These are phyloP conservation scores for Dunaliella primolecta DNA, from an alignment of 139 green algal genomes.

Conservation along the genomic window DNA sequence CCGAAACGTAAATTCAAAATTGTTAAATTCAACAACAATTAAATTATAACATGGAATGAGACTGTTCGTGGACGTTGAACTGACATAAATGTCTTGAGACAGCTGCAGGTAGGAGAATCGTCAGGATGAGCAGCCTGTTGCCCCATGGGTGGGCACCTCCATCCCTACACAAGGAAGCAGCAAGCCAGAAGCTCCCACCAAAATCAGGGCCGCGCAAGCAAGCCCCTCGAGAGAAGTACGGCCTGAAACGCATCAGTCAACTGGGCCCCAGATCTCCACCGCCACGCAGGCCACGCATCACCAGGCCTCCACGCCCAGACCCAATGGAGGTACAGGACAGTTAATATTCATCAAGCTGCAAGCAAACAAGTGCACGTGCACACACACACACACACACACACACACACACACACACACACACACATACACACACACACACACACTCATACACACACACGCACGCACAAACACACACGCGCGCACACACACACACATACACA, in stretches of 20 bases:
- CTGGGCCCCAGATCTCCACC: neutral
- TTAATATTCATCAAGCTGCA: neutral
- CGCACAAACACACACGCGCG: neutral
- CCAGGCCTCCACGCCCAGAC: neutral
- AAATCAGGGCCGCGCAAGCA: neutral
- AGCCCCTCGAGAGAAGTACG: constrained; percentile 24
- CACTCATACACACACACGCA: neutral
- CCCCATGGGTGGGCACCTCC: constrained; percentile 11
- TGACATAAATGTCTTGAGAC: neutral
- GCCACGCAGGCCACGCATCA: neutral
- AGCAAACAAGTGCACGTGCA: neutral
- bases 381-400: constrained; percentile 8
- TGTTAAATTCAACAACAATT: neutral
- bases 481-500: neutral
- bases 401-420: constrained; percentile 1
- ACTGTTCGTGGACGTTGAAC: neutral
- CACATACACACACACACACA: neutral
- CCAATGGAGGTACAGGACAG: neutral
- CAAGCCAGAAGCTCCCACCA: neutral
- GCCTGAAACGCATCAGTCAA: constrained; percentile 7
- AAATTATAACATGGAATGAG: neutral
- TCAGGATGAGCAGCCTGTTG: neutral
- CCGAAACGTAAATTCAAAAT: neutral
- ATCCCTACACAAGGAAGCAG: neutral
- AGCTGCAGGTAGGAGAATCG: neutral